Base-by-base conservation (phyloP, 768 basidiomycete species). In the Hortiboletus flavorubellus region DNA sequence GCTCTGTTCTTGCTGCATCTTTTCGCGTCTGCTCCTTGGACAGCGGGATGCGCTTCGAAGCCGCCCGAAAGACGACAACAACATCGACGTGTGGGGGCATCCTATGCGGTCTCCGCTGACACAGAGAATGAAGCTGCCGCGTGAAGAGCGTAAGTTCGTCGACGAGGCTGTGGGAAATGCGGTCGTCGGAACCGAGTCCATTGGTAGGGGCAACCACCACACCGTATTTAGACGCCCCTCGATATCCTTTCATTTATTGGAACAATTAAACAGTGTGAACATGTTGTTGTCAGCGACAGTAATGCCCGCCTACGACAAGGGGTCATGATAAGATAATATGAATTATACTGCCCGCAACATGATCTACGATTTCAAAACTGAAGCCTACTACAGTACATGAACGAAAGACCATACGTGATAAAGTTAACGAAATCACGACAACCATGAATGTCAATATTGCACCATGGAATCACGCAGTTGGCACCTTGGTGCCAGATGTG, bases 21-120 rank as follows among this genome's bases (percentile, higher is more conserved):
- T 85, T 79, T 31, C 81, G 76, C 10, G 79, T 79, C 55, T 86
- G 82, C 38, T 81, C 77, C 64, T 89, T 89, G 7, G 84, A 82
- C 21, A 82, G 63, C 2, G 75, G 75, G 18, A 49, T 48, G 30
- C 49, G 58, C 30, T 59, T 65, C 8, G 73, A 72, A 34, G 78
- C 75, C 1, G 84, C 80, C 43, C 80, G 80, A 65, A 92, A 91
- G 42, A 87, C 75, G 56, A 93, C 74, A 48, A 92, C 83, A 31
- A 91, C 76, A 72, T 93, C 89, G 46, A 89, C 84, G 52, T 83
- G 77, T 14, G 82, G 84, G 8, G 75, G 68, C 75, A 78, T 79
- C 42, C 29, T 54, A 5, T 35, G n/a, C 26, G 39, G 49, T 15
- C 46, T 34, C 23, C 23, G 23, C 8, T 31, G 47, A 18, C 16